phyloP scores from a whole-genome alignment of 495 filamentous ascomycete genomes.

The Polyplosphaeria fusca region DNA sequence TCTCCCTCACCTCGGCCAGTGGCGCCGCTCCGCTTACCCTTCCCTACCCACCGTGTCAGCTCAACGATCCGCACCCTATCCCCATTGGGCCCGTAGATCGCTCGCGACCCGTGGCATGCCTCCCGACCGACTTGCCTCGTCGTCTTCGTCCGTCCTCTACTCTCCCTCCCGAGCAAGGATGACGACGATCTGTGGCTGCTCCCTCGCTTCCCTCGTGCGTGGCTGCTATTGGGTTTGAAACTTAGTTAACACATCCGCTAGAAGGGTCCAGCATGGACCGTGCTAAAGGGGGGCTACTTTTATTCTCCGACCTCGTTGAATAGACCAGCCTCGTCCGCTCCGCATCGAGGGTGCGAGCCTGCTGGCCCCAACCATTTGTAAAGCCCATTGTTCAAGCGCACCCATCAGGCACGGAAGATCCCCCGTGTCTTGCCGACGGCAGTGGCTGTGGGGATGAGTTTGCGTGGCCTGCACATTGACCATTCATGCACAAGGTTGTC shows the following conservation, averaged over 20 bases:
- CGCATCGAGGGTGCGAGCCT: neutral
- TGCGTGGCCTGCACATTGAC: too few relatives aligned
- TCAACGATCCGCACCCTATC: too few relatives aligned
- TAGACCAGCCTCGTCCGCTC: neutral
- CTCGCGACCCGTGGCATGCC: too few relatives aligned
- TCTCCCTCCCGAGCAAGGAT: slow-evolving; percentile 3
- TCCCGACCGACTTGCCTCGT: too few relatives aligned
- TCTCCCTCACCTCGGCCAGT: neutral
- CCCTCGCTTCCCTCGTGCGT: slow-evolving; percentile 9
- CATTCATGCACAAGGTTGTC: slow-evolving; percentile 19
- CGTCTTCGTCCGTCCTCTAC: too few relatives aligned
- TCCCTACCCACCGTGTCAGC: too few relatives aligned
- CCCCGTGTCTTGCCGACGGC: too few relatives aligned
- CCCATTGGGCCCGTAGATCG: too few relatives aligned
- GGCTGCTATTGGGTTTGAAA: neutral
- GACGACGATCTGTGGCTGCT: slow-evolving; percentile 17
- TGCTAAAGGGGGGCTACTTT: neutral
- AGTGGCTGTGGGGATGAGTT: too few relatives aligned
- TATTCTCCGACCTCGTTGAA: slow-evolving; percentile 8
- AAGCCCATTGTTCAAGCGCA: too few relatives aligned
- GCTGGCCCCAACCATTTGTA: too few relatives aligned
- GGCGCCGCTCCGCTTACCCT: too few relatives aligned
- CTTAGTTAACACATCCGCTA: neutral
- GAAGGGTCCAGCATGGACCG: neutral
- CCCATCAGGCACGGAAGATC: neutral